phyloP scores from a whole-genome alignment of 306 rosid species.

The Herpetospermum pedunculosum region DNA sequence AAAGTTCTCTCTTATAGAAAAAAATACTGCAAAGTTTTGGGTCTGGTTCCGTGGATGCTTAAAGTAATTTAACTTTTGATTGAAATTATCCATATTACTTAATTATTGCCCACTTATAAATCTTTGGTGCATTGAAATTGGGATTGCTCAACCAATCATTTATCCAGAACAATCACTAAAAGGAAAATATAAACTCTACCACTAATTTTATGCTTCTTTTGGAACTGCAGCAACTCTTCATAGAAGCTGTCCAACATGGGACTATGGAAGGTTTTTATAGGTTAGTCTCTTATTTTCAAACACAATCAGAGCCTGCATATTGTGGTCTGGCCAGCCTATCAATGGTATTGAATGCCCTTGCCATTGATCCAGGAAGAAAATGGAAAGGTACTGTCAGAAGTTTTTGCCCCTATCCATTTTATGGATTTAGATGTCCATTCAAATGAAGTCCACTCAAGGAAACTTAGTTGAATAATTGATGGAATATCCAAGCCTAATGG shows the following conservation, averaged over 20 bases:
- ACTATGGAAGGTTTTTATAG: constrained; percentile 84
- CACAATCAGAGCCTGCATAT: constrained; percentile 85
- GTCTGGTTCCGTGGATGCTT: not conserved
- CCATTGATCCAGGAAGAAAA: constrained; percentile 88
- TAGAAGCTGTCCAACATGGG: constrained; percentile 62
- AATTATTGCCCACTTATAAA: not conserved
- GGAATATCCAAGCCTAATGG: not conserved
- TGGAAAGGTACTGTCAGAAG: constrained; percentile 61
- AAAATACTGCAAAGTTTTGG: not conserved
- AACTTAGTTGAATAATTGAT: not conserved
- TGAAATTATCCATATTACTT: not conserved
- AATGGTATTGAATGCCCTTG: constrained; percentile 87
- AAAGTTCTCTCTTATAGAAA: not conserved
- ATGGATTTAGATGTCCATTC: not conserved
- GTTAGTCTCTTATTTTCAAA: constrained; percentile 71
- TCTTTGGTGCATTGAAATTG: constrained; percentile 1
- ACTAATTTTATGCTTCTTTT: constrained; percentile 1
- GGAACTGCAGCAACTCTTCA: constrained; percentile 52
- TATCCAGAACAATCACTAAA: not conserved
- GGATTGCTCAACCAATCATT: not conserved
- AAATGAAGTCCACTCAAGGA: not conserved
- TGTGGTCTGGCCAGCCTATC: constrained; percentile 92
- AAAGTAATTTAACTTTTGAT: not conserved
- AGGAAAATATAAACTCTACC: not conserved
- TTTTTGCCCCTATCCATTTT: not conserved